Evolutionary conservation across 495 filamentous ascomycete species (phyloP), one percentile per base, ranked within the genome.

Genomic region (Aspergillus nidulans): DNA sequence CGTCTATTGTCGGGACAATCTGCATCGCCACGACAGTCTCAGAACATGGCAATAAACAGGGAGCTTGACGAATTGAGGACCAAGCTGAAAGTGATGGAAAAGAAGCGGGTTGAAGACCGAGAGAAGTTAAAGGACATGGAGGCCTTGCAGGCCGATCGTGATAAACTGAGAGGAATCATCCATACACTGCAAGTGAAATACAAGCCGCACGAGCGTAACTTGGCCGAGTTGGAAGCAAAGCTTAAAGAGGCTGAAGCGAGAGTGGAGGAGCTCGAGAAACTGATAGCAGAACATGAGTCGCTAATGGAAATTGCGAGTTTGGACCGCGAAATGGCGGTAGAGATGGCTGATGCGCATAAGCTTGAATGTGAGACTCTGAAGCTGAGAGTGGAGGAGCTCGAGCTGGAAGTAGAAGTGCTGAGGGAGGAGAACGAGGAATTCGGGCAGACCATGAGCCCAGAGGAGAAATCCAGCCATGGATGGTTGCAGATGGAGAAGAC

Each of bases 241-340:
- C 64, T 95, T 30, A 91, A 88, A 62, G 89, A 96, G 43, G 80
- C 84, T 6, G 86, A 91, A 58, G 68, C 77, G 13, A 80, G 77
- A 45, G 69, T 89, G 9, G 85, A 87, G 53, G 76, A 85, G 46
- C 66, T 94, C 9, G 90, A 92, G 57, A 72, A 77, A 13, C 73
- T 87, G 19, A 86, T 92, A 63, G 87, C 85, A 0, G 91, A 96
- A 49, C 83, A 94, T 69, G 94, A 97, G 16, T 80, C 84, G 6
- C 76, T 86, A 15, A 72, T 96, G 70, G 95, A 98, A 74, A 86
- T 95, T 73, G 89, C 90, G 16, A 85, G 87, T 0, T 74, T 98
- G 18, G 94, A 98, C 64, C 80, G 90, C 15, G 92, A 97, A 69
- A 96, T 97, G 91, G 95, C 94, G 2, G 92, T 97, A 68, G 92